Evolutionary conservation across 305 asterid species (phyloP).

Genomic region (Plantago coronopus): DNA sequence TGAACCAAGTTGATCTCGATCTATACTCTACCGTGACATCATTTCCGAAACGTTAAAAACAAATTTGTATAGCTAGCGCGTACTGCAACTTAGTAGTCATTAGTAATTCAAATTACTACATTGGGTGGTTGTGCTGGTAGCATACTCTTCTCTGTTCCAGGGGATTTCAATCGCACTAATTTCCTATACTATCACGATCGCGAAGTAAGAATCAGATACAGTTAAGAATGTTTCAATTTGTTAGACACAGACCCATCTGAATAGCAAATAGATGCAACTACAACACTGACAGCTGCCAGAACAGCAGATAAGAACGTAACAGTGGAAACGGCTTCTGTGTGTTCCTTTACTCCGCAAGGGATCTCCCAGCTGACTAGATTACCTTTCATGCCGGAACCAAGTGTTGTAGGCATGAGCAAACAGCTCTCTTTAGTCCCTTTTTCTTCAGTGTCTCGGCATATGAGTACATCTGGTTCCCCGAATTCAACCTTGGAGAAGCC

Average conservation of each 20-base stretch:
- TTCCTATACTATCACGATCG: no score
- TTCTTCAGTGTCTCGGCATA: constrained; percentile 38
- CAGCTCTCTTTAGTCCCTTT: constrained; percentile 30
- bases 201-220: no score
- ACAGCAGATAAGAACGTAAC: constrained; percentile 57
- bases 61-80: no score
- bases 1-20: no score
- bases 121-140: no score
- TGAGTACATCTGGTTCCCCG: constrained; percentile 46
- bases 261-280: constrained; percentile 38
- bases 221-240: constrained; percentile 25
- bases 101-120: no score
- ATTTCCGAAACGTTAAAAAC: no score
- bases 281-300: constrained; percentile 51
- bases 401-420: constrained; percentile 25
- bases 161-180: no score
- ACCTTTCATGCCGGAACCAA: constrained; percentile 18
- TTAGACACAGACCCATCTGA: constrained; percentile 21
- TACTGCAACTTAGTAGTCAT: no score
- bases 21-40: no score
- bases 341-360: constrained; percentile 69
- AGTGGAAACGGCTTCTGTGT: constrained; percentile 45
- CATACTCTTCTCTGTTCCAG: no score
- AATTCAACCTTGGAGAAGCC: constrained; percentile 51
- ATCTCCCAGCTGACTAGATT: constrained; percentile 52